phyloP scores from a whole-genome alignment of 2,329 filamentous ascomycete genomes.

The Aspergillus pseudoterreus region DNA sequence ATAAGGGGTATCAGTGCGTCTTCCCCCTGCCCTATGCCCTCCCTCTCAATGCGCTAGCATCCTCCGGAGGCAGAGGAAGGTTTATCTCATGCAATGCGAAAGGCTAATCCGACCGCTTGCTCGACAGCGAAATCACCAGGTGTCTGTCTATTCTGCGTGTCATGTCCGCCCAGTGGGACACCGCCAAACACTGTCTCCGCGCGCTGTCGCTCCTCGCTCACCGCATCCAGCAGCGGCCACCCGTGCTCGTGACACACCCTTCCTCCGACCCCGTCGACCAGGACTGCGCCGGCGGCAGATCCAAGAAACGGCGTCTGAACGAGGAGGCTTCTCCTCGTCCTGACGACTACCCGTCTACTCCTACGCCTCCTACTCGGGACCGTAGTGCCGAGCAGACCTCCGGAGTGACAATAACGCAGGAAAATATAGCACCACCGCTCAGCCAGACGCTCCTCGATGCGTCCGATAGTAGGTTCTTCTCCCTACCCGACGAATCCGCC shows the following conservation, averaged over 20 bases:
- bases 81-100: neutral
- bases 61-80: too few species aligned
- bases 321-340: neutral
- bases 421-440: neutral
- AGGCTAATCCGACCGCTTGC: neutral
- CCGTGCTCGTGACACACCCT: neutral
- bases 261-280: neutral
- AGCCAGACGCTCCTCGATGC: neutral
- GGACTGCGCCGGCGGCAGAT: neutral
- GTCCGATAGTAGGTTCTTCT: neutral
- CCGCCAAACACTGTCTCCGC: conserved; percentile 37
- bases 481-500: neutral
- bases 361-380: too few species aligned
- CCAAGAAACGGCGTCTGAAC: neutral
- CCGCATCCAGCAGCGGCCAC: conserved; percentile 25
- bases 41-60: too few species aligned
- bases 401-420: neutral
- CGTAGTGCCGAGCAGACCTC: neutral
- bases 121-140: conserved; percentile 31
- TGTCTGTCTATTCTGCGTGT: conserved; percentile 29
- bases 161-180: conserved; percentile 40
- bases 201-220: conserved; percentile 31
- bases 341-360: too few species aligned
- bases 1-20: conserved; percentile 31
- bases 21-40: neutral